Conservation (phyloP, 331 rosid species). For the Spiraea crenata region DNA sequence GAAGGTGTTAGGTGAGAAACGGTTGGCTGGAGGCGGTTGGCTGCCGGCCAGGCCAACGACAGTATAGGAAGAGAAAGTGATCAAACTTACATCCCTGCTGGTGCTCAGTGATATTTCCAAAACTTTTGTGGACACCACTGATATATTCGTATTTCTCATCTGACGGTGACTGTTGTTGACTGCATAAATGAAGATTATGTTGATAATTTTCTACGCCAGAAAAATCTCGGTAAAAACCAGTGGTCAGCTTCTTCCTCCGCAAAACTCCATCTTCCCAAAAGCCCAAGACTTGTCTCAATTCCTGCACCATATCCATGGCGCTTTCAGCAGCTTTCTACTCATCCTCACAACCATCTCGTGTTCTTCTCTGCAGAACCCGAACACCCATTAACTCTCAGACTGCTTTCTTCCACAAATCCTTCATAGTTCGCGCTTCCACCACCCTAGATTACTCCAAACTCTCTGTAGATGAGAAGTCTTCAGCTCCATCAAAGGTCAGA, state of each 20-base stretch:
- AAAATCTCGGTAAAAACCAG: background rate
- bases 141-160: background rate
- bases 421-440: constrained; percentile 63
- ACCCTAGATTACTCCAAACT: constrained; percentile 65
- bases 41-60: no score
- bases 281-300: background rate
- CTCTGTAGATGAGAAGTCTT: constrained; percentile 50
- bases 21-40: background rate
- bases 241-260: constrained; percentile 12
- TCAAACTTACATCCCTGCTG: background rate
- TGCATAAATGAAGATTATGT: background rate
- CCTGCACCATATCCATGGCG: constrained; percentile 50
- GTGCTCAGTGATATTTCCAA: background rate
- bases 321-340: constrained; percentile 55
- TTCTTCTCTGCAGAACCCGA: constrained; percentile 37
- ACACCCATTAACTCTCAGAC: constrained; percentile 37
- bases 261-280: background rate
- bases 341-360: constrained; percentile 43
- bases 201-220: background rate
- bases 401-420: constrained; percentile 35
- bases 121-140: background rate
- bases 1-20: background rate
- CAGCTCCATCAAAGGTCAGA: constrained; percentile 54
- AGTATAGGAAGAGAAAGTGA: background rate
- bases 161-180: background rate